These are phyloP conservation scores for Strombidium stylifer DNA, from an alignment of 73 alveolate genomes.

Conservation along the genomic window DNA sequence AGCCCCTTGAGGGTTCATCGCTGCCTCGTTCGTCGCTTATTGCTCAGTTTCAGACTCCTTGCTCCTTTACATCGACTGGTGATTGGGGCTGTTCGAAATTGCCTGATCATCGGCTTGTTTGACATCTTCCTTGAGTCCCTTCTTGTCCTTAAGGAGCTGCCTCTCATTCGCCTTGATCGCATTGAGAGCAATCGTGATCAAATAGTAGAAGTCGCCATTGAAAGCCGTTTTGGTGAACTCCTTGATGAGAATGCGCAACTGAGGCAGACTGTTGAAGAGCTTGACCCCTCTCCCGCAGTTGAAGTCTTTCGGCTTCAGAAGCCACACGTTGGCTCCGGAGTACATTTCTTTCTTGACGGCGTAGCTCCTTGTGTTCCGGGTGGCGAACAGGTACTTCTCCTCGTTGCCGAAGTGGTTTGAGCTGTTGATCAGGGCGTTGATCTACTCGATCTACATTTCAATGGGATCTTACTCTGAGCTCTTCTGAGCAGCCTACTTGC, in stretches of 20 bases:
- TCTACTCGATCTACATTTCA: neutral
- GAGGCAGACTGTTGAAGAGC: slow-evolving; percentile 61
- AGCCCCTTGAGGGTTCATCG: too few relatives aligned
- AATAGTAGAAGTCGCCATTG: too few relatives aligned
- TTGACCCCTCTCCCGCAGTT: slow-evolving; percentile 88
- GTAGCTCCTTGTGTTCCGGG: slow-evolving; percentile 25
- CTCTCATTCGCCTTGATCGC: too few relatives aligned
- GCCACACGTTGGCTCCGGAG: slow-evolving; percentile 63
- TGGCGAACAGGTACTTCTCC: slow-evolving; percentile 8
- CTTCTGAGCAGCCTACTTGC: neutral
- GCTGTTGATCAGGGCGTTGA: neutral
- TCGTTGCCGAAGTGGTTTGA: slow-evolving; percentile 1
- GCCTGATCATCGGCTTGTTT: too few relatives aligned
- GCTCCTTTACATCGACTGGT: too few relatives aligned
- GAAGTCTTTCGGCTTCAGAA: slow-evolving; percentile 74
- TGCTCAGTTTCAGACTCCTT: too few relatives aligned
- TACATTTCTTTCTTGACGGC: slow-evolving; percentile 40
- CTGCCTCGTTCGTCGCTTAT: too few relatives aligned
- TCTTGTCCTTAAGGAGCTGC: too few relatives aligned
- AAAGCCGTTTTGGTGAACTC: too few relatives aligned
- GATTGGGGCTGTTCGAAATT: too few relatives aligned
- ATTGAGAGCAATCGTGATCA: too few relatives aligned
- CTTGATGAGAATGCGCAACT: slow-evolving; percentile 42
- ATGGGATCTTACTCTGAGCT: neutral
- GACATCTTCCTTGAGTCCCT: too few relatives aligned